Conservation (phyloP, 2,329 filamentous ascomycete genomes). For the Aspergillus fijiensis region DNA sequence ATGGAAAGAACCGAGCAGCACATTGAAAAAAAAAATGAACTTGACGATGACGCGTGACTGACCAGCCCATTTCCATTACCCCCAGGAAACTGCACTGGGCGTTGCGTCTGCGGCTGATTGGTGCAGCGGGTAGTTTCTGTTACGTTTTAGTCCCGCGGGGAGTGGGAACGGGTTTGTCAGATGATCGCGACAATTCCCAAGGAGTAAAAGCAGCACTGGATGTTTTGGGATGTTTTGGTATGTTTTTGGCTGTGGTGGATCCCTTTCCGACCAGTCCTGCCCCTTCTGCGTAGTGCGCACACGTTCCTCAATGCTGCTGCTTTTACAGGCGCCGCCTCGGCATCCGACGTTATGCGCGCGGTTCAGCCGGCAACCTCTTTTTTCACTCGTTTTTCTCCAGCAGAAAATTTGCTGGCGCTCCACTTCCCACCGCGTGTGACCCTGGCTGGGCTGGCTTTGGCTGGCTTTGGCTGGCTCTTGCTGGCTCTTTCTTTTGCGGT, state of each 20-base stretch:
- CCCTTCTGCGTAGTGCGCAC: background rate
- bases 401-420: background rate
- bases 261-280: constrained; percentile 4
- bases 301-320: constrained; percentile 2
- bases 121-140: constrained; percentile 33
- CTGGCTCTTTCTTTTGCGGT: constrained; percentile 4
- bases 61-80: constrained; percentile 26
- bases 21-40: background rate
- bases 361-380: background rate
- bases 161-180: constrained; percentile 29
- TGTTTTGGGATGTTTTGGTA: background rate
- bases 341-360: background rate
- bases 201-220: constrained; percentile 1
- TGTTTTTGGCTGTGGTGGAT: constrained; percentile 1
- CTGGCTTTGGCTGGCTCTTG: background rate
- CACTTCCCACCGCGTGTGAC: constrained; percentile 18
- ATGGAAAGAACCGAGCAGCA: too few relatives aligned
- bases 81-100: constrained; percentile 25
- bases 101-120: constrained; percentile 25
- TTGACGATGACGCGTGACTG: constrained; percentile 16
- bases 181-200: constrained; percentile 24
- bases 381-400: background rate
- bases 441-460: constrained; percentile 2
- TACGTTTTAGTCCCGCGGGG: constrained; percentile 33
- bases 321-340: background rate